Conservation (phyloP, 495 filamentous ascomycete species). For the Penicillium robsamsonii region DNA sequence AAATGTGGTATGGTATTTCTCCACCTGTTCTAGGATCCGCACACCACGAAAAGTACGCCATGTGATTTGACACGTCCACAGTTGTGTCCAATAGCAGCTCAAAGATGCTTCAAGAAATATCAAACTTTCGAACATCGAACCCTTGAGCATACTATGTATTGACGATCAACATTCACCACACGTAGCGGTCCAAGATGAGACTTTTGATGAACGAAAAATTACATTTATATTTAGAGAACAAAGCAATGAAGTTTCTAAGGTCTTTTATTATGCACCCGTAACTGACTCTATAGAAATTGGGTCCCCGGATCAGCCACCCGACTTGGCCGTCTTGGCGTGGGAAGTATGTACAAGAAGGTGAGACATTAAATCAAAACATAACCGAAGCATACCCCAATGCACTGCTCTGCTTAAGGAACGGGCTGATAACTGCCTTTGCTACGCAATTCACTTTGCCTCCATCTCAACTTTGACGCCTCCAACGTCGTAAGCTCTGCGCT, state of each 20-base stretch:
- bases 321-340: too few relatives aligned
- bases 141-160: neutral
- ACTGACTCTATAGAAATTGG: neutral
- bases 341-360: neutral
- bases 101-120: neutral
- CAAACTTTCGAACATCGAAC: neutral
- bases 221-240: neutral
- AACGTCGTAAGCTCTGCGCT: constrained; percentile 11
- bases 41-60: neutral
- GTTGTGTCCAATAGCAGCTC: neutral
- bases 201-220: neutral
- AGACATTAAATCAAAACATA: neutral
- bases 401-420: neutral
- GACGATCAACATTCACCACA: neutral
- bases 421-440: constrained; percentile 14
- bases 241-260: neutral
- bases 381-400: neutral
- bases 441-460: constrained; percentile 18
- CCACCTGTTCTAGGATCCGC: neutral
- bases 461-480: constrained; percentile 13
- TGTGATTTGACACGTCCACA: neutral
- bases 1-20: neutral
- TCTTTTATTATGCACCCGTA: neutral
- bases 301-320: too few relatives aligned
- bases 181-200: neutral